Evolutionary conservation across 1,284 basidiomycete genomes (phyloP).

Genomic region (Boletus mariae): DNA sequence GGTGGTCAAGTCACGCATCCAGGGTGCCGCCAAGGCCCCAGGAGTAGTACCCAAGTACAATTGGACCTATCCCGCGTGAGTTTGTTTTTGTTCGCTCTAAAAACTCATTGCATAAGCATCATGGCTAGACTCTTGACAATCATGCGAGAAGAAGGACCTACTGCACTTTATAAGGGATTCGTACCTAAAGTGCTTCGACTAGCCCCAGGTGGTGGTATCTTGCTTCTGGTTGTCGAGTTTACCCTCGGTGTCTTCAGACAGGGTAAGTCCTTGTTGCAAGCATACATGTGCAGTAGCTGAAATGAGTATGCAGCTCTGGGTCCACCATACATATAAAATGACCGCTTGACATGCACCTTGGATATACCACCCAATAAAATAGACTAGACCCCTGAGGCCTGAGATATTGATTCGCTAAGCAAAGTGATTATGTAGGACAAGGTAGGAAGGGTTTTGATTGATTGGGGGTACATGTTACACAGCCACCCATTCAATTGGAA

Average conservation of each 20-base stretch:
- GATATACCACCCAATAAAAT: conserved; percentile 1
- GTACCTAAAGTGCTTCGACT: conserved; percentile 82
- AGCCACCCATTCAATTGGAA: conserved; percentile 12
- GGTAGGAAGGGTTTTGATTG: not conserved
- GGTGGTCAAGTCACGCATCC: conserved; percentile 96
- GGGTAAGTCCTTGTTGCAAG: conserved; percentile 41
- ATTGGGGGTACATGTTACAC: not conserved
- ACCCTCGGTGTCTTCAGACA: conserved; percentile 73
- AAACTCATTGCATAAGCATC: not conserved
- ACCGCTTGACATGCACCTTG: conserved; percentile 1
- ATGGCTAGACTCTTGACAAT: conserved; percentile 64
- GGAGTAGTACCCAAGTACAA: conserved; percentile 82
- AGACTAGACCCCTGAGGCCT: not conserved
- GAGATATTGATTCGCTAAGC: not conserved
- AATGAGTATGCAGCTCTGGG: conserved; percentile 25
- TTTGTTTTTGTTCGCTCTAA: not conserved
- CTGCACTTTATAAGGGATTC: conserved; percentile 94
- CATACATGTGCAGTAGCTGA: not conserved
- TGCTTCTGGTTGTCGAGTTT: conserved; percentile 88
- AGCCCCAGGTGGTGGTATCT: conserved; percentile 92
- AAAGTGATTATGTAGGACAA: not conserved
- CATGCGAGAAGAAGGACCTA: conserved; percentile 85
- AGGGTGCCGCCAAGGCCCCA: conserved; percentile 66
- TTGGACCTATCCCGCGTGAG: conserved; percentile 84
- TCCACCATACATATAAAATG: conserved; percentile 33